phyloP scores from a whole-genome alignment of 148 eudicot genomes.

The Persicaria maculosa region DNA sequence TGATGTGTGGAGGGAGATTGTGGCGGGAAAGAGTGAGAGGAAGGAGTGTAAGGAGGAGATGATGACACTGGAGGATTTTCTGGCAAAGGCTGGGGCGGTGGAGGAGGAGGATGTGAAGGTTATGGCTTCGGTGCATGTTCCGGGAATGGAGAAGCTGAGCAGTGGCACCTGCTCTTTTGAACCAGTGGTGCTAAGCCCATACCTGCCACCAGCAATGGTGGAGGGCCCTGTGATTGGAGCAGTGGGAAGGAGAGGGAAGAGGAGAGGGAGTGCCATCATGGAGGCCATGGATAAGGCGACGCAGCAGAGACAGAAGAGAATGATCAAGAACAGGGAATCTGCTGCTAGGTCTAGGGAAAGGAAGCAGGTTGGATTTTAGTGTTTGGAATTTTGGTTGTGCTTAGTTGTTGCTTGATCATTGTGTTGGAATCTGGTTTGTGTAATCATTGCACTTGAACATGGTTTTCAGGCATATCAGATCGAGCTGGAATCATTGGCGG shows the following conservation, averaged over 20 bases:
- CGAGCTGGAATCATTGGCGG: slow-evolving; percentile 75
- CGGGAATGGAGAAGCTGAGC: slow-evolving; percentile 19
- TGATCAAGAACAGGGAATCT: slow-evolving; percentile 93
- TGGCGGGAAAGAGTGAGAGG: slow-evolving; percentile 33
- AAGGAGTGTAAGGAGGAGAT: slow-evolving; percentile 50
- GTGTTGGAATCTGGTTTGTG: slow-evolving; percentile 1
- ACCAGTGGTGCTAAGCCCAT: slow-evolving; percentile 20
- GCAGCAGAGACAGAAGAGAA: slow-evolving; percentile 77
- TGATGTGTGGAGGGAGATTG: slow-evolving; percentile 84
- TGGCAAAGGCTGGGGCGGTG: slow-evolving; percentile 54
- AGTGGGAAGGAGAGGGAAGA: slow-evolving; percentile 44
- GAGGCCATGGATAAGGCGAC: slow-evolving; percentile 69
- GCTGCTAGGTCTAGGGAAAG: slow-evolving; percentile 92
- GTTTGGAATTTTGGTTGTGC: background rate
- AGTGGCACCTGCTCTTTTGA: slow-evolving; percentile 30
- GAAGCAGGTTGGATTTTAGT: slow-evolving; percentile 51
- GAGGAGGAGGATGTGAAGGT: slow-evolving; percentile 33
- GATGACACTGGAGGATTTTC: slow-evolving; percentile 90
- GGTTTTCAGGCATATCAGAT: slow-evolving; percentile 69
- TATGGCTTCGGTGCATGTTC: slow-evolving; percentile 5
- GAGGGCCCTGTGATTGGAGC: slow-evolving; percentile 19
- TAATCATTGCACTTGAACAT: background rate
- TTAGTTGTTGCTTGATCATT: background rate
- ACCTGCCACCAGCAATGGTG: slow-evolving; percentile 13
- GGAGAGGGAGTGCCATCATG: slow-evolving; percentile 36